Percentiles rank a stretch among this genome's conserved stretches.
phyloP scores from a whole-genome alignment of 2,329 filamentous ascomycete species.

The Diaporthe citri region DNA sequence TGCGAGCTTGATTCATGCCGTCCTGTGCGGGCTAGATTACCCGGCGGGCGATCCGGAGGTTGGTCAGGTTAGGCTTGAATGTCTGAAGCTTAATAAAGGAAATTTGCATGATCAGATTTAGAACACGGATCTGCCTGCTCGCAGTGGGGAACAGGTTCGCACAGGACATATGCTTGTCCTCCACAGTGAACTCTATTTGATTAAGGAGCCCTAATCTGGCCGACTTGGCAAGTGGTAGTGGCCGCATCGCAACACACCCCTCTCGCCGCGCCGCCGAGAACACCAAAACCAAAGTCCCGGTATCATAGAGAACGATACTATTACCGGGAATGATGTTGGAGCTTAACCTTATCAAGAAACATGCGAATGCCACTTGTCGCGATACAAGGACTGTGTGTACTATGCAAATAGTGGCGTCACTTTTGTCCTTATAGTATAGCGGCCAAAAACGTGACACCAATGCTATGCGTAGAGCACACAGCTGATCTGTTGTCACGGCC shows the following conservation, averaged over 20 bases:
- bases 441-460: no score
- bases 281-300: constrained; percentile 1
- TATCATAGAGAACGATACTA: neutral
- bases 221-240: constrained; percentile 3
- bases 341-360: neutral
- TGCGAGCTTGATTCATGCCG: constrained; percentile 1
- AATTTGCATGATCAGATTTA: constrained; percentile 24
- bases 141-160: constrained; percentile 11
- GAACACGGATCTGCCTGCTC: neutral
- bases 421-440: no score
- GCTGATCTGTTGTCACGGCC: neutral
- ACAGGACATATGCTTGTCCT: neutral
- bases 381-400: no score
- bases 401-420: no score
- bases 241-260: neutral
- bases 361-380: neutral
- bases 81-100: constrained; percentile 4
- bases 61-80: neutral
- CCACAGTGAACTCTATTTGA: constrained; percentile 24
- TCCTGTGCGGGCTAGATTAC: neutral
- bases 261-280: constrained; percentile 3
- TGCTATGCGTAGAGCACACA: neutral
- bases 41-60: constrained; percentile 7
- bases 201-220: constrained; percentile 8
- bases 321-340: neutral